Conservation (phyloP, 257 asterid genomes). For the Capsicum rhomboideum region DNA sequence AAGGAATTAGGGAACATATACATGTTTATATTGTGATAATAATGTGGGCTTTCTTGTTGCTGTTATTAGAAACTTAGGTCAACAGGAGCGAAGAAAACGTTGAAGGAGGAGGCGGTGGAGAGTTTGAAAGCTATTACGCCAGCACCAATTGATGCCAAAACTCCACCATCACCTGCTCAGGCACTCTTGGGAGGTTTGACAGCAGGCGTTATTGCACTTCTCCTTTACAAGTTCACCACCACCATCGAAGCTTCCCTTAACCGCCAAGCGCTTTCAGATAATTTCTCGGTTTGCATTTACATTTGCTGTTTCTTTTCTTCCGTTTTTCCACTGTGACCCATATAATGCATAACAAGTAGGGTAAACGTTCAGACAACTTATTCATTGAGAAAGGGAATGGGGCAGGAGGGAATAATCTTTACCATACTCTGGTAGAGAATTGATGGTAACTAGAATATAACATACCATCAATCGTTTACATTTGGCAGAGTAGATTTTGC, state of each 20-base stretch:
- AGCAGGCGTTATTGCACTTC: constrained; percentile 59
- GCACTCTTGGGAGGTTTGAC: constrained; percentile 74
- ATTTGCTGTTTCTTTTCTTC: background rate
- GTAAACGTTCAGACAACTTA: background rate
- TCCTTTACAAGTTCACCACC: constrained; percentile 72
- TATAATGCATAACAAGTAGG: background rate
- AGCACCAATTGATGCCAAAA: constrained; percentile 36
- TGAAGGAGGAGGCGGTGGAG: constrained; percentile 68
- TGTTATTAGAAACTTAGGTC: constrained; percentile 64
- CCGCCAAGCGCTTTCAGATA: constrained; percentile 72
- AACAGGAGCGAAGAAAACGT: constrained; percentile 50
- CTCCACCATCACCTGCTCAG: constrained; percentile 69
- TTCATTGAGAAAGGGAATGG: background rate
- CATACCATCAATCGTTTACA: background rate
- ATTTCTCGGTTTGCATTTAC: constrained; percentile 48
- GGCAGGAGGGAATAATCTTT: background rate
- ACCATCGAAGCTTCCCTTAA: constrained; percentile 68
- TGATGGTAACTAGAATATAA: background rate
- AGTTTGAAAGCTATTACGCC: constrained; percentile 56
- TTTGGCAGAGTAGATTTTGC: background rate
- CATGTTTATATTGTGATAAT: background rate
- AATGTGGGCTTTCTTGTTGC: constrained; percentile 6
- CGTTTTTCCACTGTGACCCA: background rate
- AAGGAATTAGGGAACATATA: background rate
- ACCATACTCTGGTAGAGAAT: background rate